A percentile compares a stretch with the other conserved stretches of the same genome.
Conservation (phyloP, 768 basidiomycete genomes). For the Leccinum longicurvipes region DNA sequence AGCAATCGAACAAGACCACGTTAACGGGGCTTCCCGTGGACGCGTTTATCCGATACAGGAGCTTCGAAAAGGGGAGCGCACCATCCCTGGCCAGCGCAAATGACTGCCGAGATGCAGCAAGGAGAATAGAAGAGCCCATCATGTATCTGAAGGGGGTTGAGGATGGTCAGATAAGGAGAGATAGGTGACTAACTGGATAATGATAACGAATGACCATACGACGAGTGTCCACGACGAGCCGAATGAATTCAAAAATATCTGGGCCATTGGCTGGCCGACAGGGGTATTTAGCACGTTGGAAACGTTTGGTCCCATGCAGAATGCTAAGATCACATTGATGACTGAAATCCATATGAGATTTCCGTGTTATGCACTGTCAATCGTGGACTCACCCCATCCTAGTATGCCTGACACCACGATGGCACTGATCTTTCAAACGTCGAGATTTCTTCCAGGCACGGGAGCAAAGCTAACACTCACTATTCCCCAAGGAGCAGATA, state of each 20-base stretch:
- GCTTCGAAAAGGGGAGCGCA: conserved; percentile 52
- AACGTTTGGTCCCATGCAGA: conserved; percentile 49
- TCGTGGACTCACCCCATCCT: conserved; percentile 36
- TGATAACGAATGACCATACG: conserved; percentile 50
- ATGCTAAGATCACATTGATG: conserved; percentile 51
- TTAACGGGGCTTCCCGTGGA: conserved; percentile 56
- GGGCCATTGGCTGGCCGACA: conserved; percentile 41
- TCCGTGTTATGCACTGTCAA: not conserved
- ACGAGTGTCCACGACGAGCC: conserved; percentile 41
- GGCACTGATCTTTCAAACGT: conserved; percentile 24
- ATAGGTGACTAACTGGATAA: conserved; percentile 37
- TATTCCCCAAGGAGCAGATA: conserved; percentile 54
- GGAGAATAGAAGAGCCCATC: conserved; percentile 44
- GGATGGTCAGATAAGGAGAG: not conserved
- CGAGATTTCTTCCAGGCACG: not conserved
- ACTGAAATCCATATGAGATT: conserved; percentile 20
- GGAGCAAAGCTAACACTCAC: conserved; percentile 25
- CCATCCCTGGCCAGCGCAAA: conserved; percentile 60
- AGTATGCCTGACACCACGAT: conserved; percentile 43
- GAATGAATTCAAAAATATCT: conserved; percentile 38
- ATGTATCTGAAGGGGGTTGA: conserved; percentile 34
- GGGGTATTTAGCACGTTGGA: conserved; percentile 32
- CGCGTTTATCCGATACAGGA: conserved; percentile 49
- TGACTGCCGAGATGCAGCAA: no score
- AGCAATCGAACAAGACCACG: conserved; percentile 50